These are phyloP conservation scores for Citrullus mucosospermus DNA, from an alignment of 306 rosid genomes.

Conservation along the genomic window DNA sequence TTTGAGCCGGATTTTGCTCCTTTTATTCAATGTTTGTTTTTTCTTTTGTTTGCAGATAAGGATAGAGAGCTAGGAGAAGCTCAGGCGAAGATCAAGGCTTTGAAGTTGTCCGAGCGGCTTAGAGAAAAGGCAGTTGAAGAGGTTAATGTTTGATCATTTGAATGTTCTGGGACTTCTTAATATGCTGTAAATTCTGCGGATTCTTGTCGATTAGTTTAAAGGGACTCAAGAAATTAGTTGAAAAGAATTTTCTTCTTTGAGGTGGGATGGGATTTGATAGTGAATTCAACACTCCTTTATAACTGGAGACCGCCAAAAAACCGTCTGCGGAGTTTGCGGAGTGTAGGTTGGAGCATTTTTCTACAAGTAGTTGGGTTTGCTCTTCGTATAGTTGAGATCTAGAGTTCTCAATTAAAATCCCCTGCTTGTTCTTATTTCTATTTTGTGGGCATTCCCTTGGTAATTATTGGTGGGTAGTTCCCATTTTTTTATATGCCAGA, in stretches of 20 bases:
- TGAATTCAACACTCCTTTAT: not conserved
- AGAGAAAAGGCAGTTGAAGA: conserved; percentile 98
- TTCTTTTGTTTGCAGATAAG: conserved; percentile 51
- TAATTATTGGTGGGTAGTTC: not conserved
- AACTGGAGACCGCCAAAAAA: not conserved
- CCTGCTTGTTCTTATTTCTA: not conserved
- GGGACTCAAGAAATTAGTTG: not conserved
- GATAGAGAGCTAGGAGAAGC: conserved; percentile 89
- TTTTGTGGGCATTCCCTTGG: not conserved
- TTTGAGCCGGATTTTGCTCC: conserved; percentile 29
- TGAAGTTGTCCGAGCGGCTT: conserved; percentile 74
- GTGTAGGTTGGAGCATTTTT: not conserved
- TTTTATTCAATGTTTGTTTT: not conserved
- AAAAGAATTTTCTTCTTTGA: not conserved
- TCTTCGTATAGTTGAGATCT: not conserved
- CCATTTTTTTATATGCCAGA: not conserved
- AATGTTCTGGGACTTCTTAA: not conserved
- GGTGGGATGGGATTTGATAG: not conserved
- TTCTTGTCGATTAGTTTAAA: not conserved
- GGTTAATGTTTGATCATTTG: conserved; percentile 32
- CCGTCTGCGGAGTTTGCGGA: not conserved
- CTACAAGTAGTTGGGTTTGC: not conserved
- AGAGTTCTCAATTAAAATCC: not conserved
- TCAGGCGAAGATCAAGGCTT: conserved; percentile 94
- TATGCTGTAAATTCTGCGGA: not conserved